Conservation (phyloP, 164 flowering plant species). For the Aristolochia californica region DNA sequence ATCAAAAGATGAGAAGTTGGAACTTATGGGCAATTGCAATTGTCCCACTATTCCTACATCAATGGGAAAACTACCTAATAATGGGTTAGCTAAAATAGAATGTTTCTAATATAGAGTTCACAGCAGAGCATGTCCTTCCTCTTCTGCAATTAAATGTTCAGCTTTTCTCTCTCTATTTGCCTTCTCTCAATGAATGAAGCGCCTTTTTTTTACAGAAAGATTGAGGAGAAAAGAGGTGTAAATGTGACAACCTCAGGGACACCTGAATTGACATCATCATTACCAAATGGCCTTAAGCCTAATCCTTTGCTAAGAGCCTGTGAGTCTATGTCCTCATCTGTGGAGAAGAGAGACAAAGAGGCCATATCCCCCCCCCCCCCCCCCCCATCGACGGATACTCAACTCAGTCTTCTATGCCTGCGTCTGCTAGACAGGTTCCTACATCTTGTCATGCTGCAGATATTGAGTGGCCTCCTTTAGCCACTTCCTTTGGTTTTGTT, state of each 20-base stretch:
- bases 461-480: constrained; percentile 89
- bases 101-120: no score
- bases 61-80: no score
- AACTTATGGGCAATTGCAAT: no score
- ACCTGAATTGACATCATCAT: constrained; percentile 30
- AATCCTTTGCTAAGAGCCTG: constrained; percentile 27
- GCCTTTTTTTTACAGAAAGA: constrained; percentile 35
- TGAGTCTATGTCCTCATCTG: constrained; percentile 29
- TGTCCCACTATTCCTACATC: no score
- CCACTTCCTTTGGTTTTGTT: constrained; percentile 24
- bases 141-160: constrained; percentile 88
- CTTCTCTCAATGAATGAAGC: neutral
- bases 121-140: constrained; percentile 83
- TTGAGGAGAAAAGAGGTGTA: constrained; percentile 91
- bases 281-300: constrained; percentile 33
- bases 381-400: constrained; percentile 24
- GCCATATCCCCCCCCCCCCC: no score
- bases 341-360: constrained; percentile 67
- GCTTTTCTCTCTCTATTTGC: constrained; percentile 20
- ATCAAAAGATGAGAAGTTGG: no score
- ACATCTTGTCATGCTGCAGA: constrained; percentile 59
- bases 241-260: constrained; percentile 57
- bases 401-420: constrained; percentile 17
- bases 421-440: constrained; percentile 33
- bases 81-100: no score